phyloP scores from a whole-genome alignment of 164 flowering plant species.

The Vitis cinerea region DNA sequence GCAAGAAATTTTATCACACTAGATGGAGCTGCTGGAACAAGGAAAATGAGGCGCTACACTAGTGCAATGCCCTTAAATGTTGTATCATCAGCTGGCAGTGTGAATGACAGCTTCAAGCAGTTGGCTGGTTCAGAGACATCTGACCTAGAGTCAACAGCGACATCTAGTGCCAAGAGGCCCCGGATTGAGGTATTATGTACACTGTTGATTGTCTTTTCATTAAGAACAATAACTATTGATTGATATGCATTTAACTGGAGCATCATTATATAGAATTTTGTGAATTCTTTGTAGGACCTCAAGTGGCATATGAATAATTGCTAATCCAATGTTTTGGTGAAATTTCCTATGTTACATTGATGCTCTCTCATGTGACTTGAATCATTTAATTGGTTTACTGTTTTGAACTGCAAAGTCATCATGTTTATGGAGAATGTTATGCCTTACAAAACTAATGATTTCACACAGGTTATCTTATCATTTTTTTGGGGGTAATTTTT shows the following conservation, averaged over 20 bases:
- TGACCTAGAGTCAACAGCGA: slow-evolving; percentile 86
- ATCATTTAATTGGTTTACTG: neutral
- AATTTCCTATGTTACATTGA: neutral
- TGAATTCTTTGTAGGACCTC: neutral
- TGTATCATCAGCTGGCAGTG: slow-evolving; percentile 67
- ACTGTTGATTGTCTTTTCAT: neutral
- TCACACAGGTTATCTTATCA: too few species aligned
- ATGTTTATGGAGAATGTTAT: too few species aligned
- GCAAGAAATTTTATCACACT: slow-evolving; percentile 65
- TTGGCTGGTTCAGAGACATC: slow-evolving; percentile 52
- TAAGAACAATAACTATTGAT: neutral
- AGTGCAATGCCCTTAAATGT: slow-evolving; percentile 75
- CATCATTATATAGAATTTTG: neutral
- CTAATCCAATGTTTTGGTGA: neutral
- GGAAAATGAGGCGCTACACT: slow-evolving; percentile 77
- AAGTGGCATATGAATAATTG: neutral
- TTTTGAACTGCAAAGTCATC: too few species aligned
- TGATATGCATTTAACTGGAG: neutral
- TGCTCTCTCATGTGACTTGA: neutral
- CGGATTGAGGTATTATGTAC: slow-evolving; percentile 53
- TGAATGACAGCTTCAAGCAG: slow-evolving; percentile 55
- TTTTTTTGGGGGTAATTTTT: too few species aligned
- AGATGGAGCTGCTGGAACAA: slow-evolving; percentile 61
- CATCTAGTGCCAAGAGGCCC: slow-evolving; percentile 66
- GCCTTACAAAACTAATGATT: too few species aligned